Base-by-base conservation (phyloP, 441 rosid genomes). In the Raphanus hybrid region DNA sequence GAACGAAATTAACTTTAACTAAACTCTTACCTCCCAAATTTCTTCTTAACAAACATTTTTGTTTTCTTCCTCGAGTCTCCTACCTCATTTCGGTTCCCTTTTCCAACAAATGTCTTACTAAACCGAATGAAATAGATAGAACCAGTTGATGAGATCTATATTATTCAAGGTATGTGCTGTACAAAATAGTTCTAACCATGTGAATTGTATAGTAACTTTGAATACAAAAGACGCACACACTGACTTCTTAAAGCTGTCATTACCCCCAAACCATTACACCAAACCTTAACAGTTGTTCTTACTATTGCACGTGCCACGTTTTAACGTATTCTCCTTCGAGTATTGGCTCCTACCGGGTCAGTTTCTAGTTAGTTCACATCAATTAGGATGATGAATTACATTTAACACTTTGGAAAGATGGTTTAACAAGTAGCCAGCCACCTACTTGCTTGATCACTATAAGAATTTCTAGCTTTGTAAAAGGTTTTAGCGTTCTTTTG, bases 181-280 rank as follows among this genome's bases (percentile, higher is more conserved):
- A 18, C 41, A 18, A 63, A 62, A 7, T 63, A 10, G 52, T 18
- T 50, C 23, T 18, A 60, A 18, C 70, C 63, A 73, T 73, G 64
- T 64, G 77, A 52, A 54, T 23, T 64, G 16, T 52, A 5, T 54
- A 64, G 70, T 64, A 52, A 73, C 50, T 18, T 73, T 72, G 32
- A 60, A 71, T 8, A 64, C 12, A 11, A 52, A 52, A 52, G 58
- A 52, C 58, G 23, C 23, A 45, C 14, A 37, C 16, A 43, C 63
- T 11, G 14, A 63, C 52, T 63, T 48, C 14, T 62, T 18, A 48
- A 48, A 63, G 18, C 10, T 39, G 27, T 8, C 14, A 5, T 29
- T 27, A 1, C 6, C 71, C n/a, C 1, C 7, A 48, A n/a, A n/a
- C 16, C 20, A 27, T 4, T n/a, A 35, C 16, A n/a, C 52, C 63